phyloP scores from a whole-genome alignment of 768 basidiomycete species.

The Strobilomyces dryophilus region DNA sequence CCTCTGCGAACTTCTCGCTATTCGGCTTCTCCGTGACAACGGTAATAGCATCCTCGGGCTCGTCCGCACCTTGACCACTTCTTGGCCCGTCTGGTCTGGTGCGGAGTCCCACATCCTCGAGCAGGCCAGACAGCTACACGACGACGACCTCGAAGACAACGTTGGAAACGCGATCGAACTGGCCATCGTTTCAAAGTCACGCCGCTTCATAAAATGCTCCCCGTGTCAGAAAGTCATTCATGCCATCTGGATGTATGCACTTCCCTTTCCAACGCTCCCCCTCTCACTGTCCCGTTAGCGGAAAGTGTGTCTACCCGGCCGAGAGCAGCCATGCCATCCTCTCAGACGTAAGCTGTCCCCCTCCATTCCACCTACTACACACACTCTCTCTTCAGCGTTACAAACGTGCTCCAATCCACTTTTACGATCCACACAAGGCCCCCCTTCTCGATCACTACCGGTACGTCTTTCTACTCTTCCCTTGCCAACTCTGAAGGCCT shows the following conservation, averaged over 20 bases:
- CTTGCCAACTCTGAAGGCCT: background rate
- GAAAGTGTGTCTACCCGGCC: constrained; percentile 88
- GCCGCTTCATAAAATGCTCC: constrained; percentile 84
- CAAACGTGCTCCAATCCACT: constrained; percentile 86
- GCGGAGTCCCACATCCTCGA: constrained; percentile 57
- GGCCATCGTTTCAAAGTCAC: constrained; percentile 84
- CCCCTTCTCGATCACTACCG: constrained; percentile 95
- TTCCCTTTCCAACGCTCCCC: background rate
- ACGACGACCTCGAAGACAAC: constrained; percentile 69
- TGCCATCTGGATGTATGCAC: constrained; percentile 68
- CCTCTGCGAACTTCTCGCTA: constrained; percentile 89
- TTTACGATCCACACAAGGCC: constrained; percentile 92
- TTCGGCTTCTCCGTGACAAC: constrained; percentile 68
- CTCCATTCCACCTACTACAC: background rate
- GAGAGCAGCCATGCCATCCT: constrained; percentile 85
- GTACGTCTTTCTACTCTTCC: constrained; percentile 36
- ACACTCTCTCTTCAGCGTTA: constrained; percentile 68
- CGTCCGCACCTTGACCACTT: constrained; percentile 67
- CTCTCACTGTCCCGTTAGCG: constrained; percentile 42
- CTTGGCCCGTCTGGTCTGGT: constrained; percentile 78
- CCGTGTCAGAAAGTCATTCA: constrained; percentile 90
- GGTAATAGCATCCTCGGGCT: constrained; percentile 66
- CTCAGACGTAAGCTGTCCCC: constrained; percentile 62
- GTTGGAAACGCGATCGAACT: constrained; percentile 92
- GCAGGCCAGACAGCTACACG: constrained; percentile 58